Conservation (phyloP, 2,329 filamentous ascomycete species). For the Verticillium isaacii region DNA sequence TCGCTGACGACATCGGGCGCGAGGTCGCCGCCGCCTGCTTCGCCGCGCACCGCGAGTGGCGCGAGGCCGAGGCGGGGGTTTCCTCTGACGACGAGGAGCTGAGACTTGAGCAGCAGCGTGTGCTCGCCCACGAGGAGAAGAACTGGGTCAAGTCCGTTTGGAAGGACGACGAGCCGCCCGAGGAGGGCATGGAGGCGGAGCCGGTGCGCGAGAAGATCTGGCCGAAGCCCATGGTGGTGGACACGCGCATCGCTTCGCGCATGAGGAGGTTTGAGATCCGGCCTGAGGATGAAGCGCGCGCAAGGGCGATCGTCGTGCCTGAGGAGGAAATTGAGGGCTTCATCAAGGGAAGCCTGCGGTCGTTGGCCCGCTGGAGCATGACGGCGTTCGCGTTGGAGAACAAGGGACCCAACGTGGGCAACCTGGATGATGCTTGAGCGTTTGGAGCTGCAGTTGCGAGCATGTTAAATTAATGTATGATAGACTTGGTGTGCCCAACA, state of each 20-base stretch:
- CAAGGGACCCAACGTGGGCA: slow-evolving; percentile 34
- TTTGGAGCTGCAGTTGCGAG: background rate
- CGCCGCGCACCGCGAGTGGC: slow-evolving; percentile 48
- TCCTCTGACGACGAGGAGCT: slow-evolving; percentile 10
- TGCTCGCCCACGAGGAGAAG: slow-evolving; percentile 66
- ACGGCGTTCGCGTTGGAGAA: slow-evolving; percentile 33
- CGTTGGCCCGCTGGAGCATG: slow-evolving; percentile 47
- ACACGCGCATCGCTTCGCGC: slow-evolving; percentile 67
- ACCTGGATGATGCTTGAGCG: slow-evolving; percentile 24
- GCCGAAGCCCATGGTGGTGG: slow-evolving; percentile 69
- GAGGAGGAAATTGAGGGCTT: slow-evolving; percentile 68
- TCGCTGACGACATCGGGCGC: slow-evolving; percentile 85
- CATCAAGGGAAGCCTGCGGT: slow-evolving; percentile 55
- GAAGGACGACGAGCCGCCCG: slow-evolving; percentile 43
- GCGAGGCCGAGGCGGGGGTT: slow-evolving; percentile 23
- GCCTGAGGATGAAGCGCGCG: slow-evolving; percentile 65
- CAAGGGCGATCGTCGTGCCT: slow-evolving; percentile 55
- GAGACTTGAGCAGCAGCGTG: slow-evolving; percentile 53
- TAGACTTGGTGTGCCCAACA: background rate
- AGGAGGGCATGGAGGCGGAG: slow-evolving; percentile 31
- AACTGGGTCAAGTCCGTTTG: slow-evolving; percentile 82
- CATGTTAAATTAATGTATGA: background rate
- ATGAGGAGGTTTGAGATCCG: slow-evolving; percentile 77
- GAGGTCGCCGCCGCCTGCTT: slow-evolving; percentile 85
- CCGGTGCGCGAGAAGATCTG: slow-evolving; percentile 65